A percentile compares a stretch with the other conserved stretches of the same genome.
Conservation (phyloP, 108 stramenopile genomes). For the Mediolabrus comicus region DNA sequence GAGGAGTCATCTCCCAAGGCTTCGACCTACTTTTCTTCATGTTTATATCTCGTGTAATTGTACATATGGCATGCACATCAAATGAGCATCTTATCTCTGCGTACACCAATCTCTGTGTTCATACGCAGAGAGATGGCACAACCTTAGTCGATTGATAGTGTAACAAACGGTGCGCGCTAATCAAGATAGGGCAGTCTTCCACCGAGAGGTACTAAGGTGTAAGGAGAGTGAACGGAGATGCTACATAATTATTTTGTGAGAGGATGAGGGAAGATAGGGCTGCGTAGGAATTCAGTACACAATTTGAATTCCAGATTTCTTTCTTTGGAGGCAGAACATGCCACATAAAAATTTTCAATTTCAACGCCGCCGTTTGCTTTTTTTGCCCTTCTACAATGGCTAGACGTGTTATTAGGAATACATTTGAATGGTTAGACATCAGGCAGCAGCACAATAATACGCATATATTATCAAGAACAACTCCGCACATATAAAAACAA, state of each 20-base stretch:
- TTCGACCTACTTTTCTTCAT: not conserved
- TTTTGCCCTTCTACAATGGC: too few relatives aligned
- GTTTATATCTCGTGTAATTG: not conserved
- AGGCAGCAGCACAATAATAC: not conserved
- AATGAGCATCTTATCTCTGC: not conserved
- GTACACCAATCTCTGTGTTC: not conserved
- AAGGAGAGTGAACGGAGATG: conserved; percentile 2
- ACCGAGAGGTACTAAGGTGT: too few relatives aligned
- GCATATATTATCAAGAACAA: not conserved
- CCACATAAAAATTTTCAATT: too few relatives aligned
- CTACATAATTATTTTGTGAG: not conserved
- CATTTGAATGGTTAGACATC: not conserved
- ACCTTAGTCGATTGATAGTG: too few relatives aligned
- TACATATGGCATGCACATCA: not conserved
- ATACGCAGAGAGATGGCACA: too few relatives aligned
- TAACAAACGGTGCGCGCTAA: not conserved
- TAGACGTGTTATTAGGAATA: too few relatives aligned
- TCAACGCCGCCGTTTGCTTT: too few relatives aligned
- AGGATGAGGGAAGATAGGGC: not conserved
- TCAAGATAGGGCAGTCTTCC: not conserved
- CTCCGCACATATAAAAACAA: not conserved
- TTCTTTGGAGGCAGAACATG: too few relatives aligned
- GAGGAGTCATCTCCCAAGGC: not conserved
- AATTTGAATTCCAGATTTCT: too few relatives aligned
- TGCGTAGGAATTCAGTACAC: too few relatives aligned